Evolutionary conservation across 2,329 filamentous ascomycete genomes (phyloP).

Genomic region (Rutstroemia sp.): DNA sequence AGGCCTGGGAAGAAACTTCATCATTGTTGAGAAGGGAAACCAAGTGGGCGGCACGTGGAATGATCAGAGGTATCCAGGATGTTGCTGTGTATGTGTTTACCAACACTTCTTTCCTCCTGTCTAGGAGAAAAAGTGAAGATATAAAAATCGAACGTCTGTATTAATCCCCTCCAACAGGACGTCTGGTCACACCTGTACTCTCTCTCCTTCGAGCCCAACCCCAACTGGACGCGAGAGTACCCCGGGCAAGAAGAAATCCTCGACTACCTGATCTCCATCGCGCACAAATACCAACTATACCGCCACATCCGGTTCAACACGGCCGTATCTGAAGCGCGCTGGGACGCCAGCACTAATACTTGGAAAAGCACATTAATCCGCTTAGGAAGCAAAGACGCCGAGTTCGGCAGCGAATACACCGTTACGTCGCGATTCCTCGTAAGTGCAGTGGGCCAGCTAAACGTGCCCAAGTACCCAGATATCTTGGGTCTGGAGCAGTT

Average conservation of each 20-base stretch:
- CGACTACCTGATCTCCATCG: constrained; percentile 44
- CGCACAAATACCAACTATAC: constrained; percentile 46
- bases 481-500: constrained; percentile 40
- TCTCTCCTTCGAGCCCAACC: constrained; percentile 52
- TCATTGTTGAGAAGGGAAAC: constrained; percentile 34
- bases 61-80: constrained; percentile 50
- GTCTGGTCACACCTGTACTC: constrained; percentile 47
- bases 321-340: constrained; percentile 42
- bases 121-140: background rate
- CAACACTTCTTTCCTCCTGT: background rate
- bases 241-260: constrained; percentile 53
- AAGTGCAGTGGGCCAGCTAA: constrained; percentile 51
- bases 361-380: constrained; percentile 44
- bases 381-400: constrained; percentile 33
- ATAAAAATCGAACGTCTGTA: background rate
- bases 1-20: constrained; percentile 25
- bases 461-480: constrained; percentile 45
- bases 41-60: constrained; percentile 40
- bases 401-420: constrained; percentile 34
- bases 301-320: constrained; percentile 52
- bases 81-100: constrained; percentile 36
- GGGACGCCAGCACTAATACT: constrained; percentile 44
- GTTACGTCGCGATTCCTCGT: constrained; percentile 50
- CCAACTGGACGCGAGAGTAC: constrained; percentile 48
- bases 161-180: constrained; percentile 9